These are phyloP conservation scores for Punica granatum DNA, from an alignment of 345 rosid genomes.

Conservation along the genomic window DNA sequence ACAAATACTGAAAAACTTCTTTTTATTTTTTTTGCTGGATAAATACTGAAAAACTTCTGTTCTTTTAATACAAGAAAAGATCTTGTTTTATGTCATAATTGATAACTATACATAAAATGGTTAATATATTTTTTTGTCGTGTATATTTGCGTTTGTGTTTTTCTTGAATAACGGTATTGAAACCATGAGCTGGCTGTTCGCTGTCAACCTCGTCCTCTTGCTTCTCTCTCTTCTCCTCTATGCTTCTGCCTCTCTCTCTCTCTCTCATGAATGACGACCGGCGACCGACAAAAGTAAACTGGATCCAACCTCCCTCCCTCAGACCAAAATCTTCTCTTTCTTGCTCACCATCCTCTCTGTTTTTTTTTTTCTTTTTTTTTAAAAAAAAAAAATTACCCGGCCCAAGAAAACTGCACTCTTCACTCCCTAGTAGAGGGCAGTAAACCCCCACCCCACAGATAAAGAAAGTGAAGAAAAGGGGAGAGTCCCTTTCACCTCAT, in stretches of 20 bases:
- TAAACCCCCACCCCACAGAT: not conserved
- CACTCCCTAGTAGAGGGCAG: not conserved
- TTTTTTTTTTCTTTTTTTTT: not conserved
- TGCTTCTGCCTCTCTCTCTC: slow-evolving; percentile 2
- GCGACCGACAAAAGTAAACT: slow-evolving; percentile 3
- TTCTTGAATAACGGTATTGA: not conserved
- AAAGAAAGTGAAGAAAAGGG: not conserved
- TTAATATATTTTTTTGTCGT: too few relatives aligned
- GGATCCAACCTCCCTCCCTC: slow-evolving; percentile 8
- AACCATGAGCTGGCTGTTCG: slow-evolving; percentile 29
- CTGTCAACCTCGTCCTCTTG: slow-evolving; percentile 23
- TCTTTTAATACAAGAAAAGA: too few relatives aligned
- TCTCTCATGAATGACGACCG: slow-evolving; percentile 3
- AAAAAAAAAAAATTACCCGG: too few relatives aligned
- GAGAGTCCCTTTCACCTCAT: not conserved
- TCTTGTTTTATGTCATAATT: too few relatives aligned
- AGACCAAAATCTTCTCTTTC: slow-evolving; percentile 10
- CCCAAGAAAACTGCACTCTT: not conserved
- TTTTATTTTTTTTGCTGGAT: too few relatives aligned
- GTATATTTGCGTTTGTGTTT: not conserved
- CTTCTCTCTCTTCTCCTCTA: slow-evolving; percentile 4
- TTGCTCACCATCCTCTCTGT: not conserved
- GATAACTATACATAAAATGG: too few relatives aligned
- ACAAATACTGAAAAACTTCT: too few relatives aligned
- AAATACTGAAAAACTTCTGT: too few relatives aligned